Conservation (phyloP, 176 grass and related monocot species). For the Urochloa ruziziensis region DNA sequence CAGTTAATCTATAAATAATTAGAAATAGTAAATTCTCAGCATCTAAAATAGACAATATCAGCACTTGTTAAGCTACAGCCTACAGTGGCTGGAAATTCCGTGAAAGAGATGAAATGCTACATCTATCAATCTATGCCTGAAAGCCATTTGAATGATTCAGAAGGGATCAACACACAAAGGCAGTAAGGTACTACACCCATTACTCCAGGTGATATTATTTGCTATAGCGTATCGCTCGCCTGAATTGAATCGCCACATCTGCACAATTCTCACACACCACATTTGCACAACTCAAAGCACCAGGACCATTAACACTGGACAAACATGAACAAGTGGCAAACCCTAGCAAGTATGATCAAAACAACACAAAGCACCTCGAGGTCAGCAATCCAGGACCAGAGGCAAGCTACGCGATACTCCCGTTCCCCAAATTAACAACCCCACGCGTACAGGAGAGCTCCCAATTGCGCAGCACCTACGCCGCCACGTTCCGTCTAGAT, state of each 20-base stretch:
- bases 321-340: neutral
- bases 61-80: neutral
- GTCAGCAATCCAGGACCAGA: neutral
- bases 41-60: neutral
- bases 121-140: neutral
- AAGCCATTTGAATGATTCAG: neutral
- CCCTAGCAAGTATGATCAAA: neutral
- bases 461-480: neutral
- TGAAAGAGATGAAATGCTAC: neutral
- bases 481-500: neutral
- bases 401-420: neutral
- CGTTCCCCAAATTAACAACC: neutral
- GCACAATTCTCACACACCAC: neutral
- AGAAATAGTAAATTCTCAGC: neutral
- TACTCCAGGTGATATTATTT: no score
- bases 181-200: no score
- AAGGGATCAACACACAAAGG: neutral
- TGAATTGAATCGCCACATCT: neutral
- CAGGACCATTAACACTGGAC: neutral
- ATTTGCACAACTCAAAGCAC: neutral
- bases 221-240: neutral
- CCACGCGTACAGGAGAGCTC: neutral
- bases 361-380: neutral
- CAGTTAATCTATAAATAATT: neutral
- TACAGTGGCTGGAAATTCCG: neutral